Percentiles rank a stretch among this genome's conserved stretches.
Evolutionary conservation across 2,329 filamentous ascomycete species (phyloP).

Genomic region (Escovopsis sp.): DNA sequence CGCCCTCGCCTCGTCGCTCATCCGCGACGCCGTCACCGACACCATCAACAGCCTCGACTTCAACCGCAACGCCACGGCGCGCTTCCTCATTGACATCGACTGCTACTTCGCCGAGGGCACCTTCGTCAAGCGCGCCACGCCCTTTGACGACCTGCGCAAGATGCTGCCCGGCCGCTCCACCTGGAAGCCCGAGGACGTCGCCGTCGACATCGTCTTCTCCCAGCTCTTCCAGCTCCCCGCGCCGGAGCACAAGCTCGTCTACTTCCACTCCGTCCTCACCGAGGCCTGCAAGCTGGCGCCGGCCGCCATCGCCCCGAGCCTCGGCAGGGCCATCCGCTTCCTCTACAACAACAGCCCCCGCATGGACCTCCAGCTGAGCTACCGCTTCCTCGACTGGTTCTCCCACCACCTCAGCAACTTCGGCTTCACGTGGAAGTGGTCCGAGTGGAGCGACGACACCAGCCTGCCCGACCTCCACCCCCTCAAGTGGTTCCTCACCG

Average conservation of each 20-base stretch:
- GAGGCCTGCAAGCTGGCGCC: constrained; percentile 94
- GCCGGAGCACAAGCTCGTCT: constrained; percentile 86
- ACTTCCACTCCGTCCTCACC: constrained; percentile 89
- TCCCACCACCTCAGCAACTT: constrained; percentile 97
- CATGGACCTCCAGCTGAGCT: constrained; percentile 74
- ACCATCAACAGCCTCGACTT: constrained; percentile 91
- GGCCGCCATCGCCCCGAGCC: constrained; percentile 85
- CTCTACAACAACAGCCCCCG: constrained; percentile 70
- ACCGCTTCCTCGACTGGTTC: constrained; percentile 95
- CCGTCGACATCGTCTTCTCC: constrained; percentile 94
- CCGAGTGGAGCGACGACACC: constrained; percentile 87
- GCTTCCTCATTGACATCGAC: constrained; percentile 84
- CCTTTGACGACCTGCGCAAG: constrained; percentile 75
- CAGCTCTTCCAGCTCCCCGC: constrained; percentile 79
- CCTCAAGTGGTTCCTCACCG: constrained; percentile 84
- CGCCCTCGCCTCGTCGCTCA: constrained; percentile 64
- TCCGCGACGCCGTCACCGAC: constrained; percentile 76
- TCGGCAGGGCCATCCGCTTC: constrained; percentile 85
- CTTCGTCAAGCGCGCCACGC: constrained; percentile 85
- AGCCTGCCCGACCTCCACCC: constrained; percentile 64
- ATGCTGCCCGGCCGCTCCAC: constrained; percentile 52
- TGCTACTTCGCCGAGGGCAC: constrained; percentile 84
- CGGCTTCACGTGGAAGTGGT: constrained; percentile 99
- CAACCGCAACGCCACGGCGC: constrained; percentile 76
- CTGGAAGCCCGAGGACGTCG: constrained; percentile 96